Evolutionary conservation across 176 grass and related monocot species (phyloP).

Genomic region (Elymus sibiricus): DNA sequence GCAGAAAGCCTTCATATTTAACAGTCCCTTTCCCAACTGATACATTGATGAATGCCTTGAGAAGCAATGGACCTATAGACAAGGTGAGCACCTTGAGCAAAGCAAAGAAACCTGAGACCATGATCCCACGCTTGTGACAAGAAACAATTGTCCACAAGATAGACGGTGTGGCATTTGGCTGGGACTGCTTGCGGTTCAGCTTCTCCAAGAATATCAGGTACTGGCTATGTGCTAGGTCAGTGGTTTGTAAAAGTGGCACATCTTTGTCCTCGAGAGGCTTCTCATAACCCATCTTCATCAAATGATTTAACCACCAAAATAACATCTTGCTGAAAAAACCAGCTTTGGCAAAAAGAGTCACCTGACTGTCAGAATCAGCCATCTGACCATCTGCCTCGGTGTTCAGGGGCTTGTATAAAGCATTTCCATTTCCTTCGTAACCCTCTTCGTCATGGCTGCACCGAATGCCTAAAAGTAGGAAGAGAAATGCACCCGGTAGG

Average conservation of each 20-base stretch:
- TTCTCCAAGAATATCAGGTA: constrained; percentile 57
- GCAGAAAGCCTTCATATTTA: constrained; percentile 65
- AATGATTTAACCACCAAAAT: constrained; percentile 86
- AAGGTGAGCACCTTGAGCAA: constrained; percentile 78
- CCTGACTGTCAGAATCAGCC: constrained; percentile 29
- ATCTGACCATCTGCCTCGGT: background rate
- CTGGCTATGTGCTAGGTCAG: constrained; percentile 54
- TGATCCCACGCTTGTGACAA: constrained; percentile 65
- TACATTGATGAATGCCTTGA: constrained; percentile 82
- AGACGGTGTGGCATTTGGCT: constrained; percentile 28
- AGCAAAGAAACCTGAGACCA: constrained; percentile 73
- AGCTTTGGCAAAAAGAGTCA: constrained; percentile 58
- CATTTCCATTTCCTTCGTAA: constrained; percentile 10
- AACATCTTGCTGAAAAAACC: constrained; percentile 65
- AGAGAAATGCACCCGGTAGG: constrained; percentile 46
- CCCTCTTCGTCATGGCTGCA: constrained; percentile 5
- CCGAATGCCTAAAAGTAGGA: constrained; percentile 36
- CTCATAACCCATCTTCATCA: constrained; percentile 79
- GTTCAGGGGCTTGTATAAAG: constrained; percentile 60
- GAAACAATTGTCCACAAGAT: constrained; percentile 74
- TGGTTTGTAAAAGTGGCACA: constrained; percentile 49
- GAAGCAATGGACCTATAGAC: constrained; percentile 67
- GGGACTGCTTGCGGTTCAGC: constrained; percentile 30
- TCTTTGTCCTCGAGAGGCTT: constrained; percentile 88
- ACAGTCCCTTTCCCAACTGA: constrained; percentile 57